Percentiles rank a stretch among this genome's conserved stretches.
These are phyloP conservation scores for Grifola frondosa DNA, from an alignment of 1,284 basidiomycete species.

Conservation along the genomic window DNA sequence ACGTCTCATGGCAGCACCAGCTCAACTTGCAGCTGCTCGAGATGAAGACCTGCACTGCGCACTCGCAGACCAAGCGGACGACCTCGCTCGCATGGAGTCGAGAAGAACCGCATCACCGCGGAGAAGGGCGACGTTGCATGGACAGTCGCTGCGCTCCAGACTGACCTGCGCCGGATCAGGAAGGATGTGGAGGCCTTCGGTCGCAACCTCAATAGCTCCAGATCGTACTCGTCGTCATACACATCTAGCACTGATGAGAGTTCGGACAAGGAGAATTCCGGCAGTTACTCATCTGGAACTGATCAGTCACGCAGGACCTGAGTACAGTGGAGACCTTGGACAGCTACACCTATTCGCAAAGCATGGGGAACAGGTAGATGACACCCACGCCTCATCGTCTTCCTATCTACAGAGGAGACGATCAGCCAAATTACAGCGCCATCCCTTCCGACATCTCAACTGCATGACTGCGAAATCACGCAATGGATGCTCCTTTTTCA, in stretches of 20 bases:
- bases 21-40: conserved; percentile 69
- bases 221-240: conserved; percentile 36
- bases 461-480: no score
- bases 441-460: no score
- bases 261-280: conserved; percentile 57
- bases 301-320: conserved; percentile 23
- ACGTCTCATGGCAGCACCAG: conserved; percentile 69
- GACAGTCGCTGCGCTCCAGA: conserved; percentile 62
- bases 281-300: conserved; percentile 18
- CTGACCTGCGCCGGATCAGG: conserved; percentile 68
- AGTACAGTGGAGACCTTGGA: conserved; percentile 34
- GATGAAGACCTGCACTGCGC: conserved; percentile 70
- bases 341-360: conserved; percentile 18
- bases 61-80: conserved; percentile 59
- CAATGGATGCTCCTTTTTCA: no score
- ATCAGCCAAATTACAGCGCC: no score
- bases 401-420: no score
- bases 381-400: conserved; percentile 31
- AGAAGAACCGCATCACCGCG: conserved; percentile 56
- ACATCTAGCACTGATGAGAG: conserved; percentile 34
- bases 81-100: conserved; percentile 60
- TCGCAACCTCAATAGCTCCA: conserved; percentile 37
- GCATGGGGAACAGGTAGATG: conserved; percentile 26
- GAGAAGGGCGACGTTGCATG: conserved; percentile 65
- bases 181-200: conserved; percentile 73